These are phyloP conservation scores for Fusarium denticulatum DNA, from an alignment of 2,329 filamentous ascomycete species.

Conservation along the genomic window DNA sequence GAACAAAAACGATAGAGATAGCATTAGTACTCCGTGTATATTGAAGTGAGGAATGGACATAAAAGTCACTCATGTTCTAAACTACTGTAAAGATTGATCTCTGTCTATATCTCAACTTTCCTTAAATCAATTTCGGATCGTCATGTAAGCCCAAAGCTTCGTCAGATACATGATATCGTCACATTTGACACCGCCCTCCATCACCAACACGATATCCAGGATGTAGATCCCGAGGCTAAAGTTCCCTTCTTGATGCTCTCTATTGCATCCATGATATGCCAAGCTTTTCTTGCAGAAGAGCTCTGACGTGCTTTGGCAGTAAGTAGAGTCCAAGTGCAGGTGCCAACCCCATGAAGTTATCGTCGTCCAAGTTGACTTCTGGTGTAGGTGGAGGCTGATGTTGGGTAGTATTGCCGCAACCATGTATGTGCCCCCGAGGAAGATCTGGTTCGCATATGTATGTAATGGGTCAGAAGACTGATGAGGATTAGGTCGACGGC, in stretches of 20 bases:
- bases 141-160: neutral
- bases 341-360: fast-evolving
- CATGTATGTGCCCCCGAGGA: fast-evolving
- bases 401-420: fast-evolving
- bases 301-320: fast-evolving
- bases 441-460: fast-evolving
- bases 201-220: neutral
- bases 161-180: neutral
- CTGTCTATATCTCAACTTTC: neutral
- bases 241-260: fast-evolving
- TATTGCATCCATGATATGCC: fast-evolving
- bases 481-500: neutral
- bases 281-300: fast-evolving
- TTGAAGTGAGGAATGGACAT: no score
- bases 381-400: neutral
- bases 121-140: neutral
- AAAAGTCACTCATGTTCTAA: no score
- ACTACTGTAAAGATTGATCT: no score
- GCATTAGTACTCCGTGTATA: no score
- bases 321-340: neutral
- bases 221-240: fast-evolving
- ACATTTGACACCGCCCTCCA: fast-evolving
- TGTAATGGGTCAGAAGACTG: neutral
- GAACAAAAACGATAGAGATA: no score
- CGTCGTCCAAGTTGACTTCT: neutral